Conservation (phyloP, 78 protist species). For the Dictyostelium capitatum region DNA sequence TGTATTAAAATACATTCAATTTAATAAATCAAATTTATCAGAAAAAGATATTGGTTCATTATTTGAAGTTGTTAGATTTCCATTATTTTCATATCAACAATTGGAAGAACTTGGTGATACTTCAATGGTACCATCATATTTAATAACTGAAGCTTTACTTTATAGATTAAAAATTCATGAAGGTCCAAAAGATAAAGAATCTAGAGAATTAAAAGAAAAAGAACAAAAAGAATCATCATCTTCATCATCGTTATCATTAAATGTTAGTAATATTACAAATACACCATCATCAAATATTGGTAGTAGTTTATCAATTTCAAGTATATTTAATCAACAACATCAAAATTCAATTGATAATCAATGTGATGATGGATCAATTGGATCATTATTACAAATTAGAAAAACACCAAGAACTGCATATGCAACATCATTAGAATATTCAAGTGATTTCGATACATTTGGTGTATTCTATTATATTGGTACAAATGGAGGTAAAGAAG, state of each 20-base stretch:
- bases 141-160: conserved; percentile 63
- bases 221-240: too few species aligned
- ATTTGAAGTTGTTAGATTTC: conserved; percentile 68
- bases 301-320: neutral
- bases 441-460: conserved; percentile 20
- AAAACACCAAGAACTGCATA: conserved; percentile 66
- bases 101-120: conserved; percentile 65
- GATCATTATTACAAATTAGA: conserved; percentile 12
- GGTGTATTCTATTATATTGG: conserved; percentile 86
- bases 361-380: neutral
- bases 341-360: neutral
- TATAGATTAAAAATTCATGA: conserved; percentile 47
- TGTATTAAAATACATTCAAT: conserved; percentile 64
- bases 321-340: neutral
- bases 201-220: neutral
- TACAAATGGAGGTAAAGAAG: conserved; percentile 63
- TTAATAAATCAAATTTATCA: conserved; percentile 1
- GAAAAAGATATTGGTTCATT: conserved; percentile 44
- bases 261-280: neutral
- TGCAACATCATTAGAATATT: conserved; percentile 72
- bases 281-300: neutral
- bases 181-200: conserved; percentile 60
- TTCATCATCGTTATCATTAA: too few species aligned
- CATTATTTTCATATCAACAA: conserved; percentile 65
- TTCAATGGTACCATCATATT: conserved; percentile 31